These are phyloP conservation scores for Pyrenophora tritici-repentis DNA, from an alignment of 2,329 filamentous ascomycete species.

Conservation along the genomic window DNA sequence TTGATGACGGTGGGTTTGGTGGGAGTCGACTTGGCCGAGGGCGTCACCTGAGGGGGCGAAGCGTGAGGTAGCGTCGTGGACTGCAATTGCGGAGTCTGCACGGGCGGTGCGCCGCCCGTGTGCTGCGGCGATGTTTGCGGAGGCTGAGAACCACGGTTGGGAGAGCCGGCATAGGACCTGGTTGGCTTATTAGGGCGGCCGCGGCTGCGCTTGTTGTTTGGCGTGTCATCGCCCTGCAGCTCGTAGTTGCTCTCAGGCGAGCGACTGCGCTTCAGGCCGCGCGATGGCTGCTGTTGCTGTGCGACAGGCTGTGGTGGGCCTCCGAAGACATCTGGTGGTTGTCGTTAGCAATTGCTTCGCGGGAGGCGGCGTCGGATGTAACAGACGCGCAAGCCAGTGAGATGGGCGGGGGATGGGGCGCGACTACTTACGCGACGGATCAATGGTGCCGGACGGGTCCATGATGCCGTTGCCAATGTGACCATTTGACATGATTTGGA, in stretches of 20 bases:
- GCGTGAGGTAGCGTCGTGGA: constrained; percentile 54
- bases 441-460: constrained; percentile 50
- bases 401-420: constrained; percentile 1
- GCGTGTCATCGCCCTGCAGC: constrained; percentile 34
- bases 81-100: constrained; percentile 61
- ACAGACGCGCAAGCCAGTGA: constrained; percentile 28
- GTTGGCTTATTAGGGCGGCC: constrained; percentile 65
- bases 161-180: constrained; percentile 58
- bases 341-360: constrained; percentile 30
- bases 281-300: constrained; percentile 37
- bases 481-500: constrained; percentile 47
- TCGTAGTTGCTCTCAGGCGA: constrained; percentile 48
- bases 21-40: constrained; percentile 74
- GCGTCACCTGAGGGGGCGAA: constrained; percentile 64
- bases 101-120: constrained; percentile 52
- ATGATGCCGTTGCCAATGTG: constrained; percentile 48
- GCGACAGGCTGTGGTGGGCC: constrained; percentile 37
- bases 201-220: constrained; percentile 40
- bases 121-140: constrained; percentile 55
- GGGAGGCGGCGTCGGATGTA: constrained; percentile 41
- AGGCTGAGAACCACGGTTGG: constrained; percentile 58
- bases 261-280: constrained; percentile 50
- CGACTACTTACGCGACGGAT: constrained; percentile 37
- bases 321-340: constrained; percentile 31
- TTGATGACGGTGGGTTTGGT: constrained; percentile 82